Conservation (phyloP, 495 filamentous ascomycete genomes). For the Parmelia sp. region DNA sequence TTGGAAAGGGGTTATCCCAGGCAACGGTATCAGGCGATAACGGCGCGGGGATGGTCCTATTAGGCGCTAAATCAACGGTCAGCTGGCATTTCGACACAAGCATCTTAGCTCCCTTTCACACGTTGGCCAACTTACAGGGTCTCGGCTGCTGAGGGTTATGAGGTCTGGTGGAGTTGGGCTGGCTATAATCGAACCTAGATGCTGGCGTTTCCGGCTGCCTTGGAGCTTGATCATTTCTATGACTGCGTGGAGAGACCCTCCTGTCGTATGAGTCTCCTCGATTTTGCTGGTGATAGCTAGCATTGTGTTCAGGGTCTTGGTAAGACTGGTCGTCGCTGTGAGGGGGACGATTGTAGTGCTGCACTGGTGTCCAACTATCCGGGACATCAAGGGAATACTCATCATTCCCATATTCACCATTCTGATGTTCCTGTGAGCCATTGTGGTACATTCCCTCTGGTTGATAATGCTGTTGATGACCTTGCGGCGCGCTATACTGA, state of each 20-base stretch:
- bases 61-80: slow-evolving; percentile 19
- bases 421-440: slow-evolving; percentile 1
- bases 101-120: neutral
- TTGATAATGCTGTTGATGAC: slow-evolving; percentile 6
- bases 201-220: slow-evolving; percentile 4
- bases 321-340: neutral
- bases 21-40: slow-evolving; percentile 43
- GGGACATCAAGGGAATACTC: neutral
- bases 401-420: slow-evolving; percentile 4
- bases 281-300: neutral
- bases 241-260: neutral
- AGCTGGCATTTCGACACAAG: neutral
- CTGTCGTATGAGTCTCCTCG: neutral
- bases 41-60: slow-evolving; percentile 32
- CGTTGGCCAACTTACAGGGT: slow-evolving; percentile 10
- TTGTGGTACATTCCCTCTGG: neutral
- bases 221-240: neutral
- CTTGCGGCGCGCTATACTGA: neutral
- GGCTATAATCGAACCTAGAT: neutral
- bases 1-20: slow-evolving; percentile 65
- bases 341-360: neutral
- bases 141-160: slow-evolving; percentile 13
- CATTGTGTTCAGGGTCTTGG: neutral
- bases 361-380: neutral
- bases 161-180: slow-evolving; percentile 7